These are phyloP conservation scores for Fusarium brachygibbosum DNA, from an alignment of 2,329 filamentous ascomycete genomes.

Conservation along the genomic window DNA sequence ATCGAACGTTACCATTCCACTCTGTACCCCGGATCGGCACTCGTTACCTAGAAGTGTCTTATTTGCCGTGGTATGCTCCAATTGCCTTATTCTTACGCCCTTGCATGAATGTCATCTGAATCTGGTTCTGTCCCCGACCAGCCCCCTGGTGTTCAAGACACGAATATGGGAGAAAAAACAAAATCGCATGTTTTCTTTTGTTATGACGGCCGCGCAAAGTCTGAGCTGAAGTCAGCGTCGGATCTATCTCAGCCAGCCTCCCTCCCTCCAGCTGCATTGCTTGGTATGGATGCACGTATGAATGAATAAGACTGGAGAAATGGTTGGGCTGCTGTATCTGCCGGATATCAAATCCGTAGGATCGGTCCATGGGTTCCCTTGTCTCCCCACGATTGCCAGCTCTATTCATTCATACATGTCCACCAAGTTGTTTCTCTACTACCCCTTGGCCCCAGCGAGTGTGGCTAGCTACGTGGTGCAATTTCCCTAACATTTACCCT, in stretches of 20 bases:
- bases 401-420: constrained; percentile 16
- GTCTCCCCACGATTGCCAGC: constrained; percentile 44
- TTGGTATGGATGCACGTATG: constrained; percentile 12
- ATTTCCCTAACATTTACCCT: constrained; percentile 39
- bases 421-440: constrained; percentile 25
- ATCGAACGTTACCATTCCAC: constrained; percentile 45
- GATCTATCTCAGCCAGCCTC: constrained; percentile 20
- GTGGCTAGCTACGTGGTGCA: constrained; percentile 46
- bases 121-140: constrained; percentile 39
- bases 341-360: constrained; percentile 20
- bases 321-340: constrained; percentile 18
- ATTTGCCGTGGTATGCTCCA: constrained; percentile 48
- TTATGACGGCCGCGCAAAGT: constrained; percentile 1
- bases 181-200: constrained; percentile 37
- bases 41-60: constrained; percentile 45
- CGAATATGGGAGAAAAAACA: constrained; percentile 10
- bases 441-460: constrained; percentile 20
- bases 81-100: constrained; percentile 40
- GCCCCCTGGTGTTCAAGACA: constrained; percentile 42
- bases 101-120: constrained; percentile 43
- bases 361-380: constrained; percentile 38
- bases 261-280: constrained; percentile 6
- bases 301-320: constrained; percentile 17
- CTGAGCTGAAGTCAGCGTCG: constrained; percentile 44
- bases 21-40: constrained; percentile 40